Percentiles rank a stretch among this genome's conserved stretches.
phyloP scores from a whole-genome alignment of 1,284 basidiomycete genomes.

The Waitea zeae region DNA sequence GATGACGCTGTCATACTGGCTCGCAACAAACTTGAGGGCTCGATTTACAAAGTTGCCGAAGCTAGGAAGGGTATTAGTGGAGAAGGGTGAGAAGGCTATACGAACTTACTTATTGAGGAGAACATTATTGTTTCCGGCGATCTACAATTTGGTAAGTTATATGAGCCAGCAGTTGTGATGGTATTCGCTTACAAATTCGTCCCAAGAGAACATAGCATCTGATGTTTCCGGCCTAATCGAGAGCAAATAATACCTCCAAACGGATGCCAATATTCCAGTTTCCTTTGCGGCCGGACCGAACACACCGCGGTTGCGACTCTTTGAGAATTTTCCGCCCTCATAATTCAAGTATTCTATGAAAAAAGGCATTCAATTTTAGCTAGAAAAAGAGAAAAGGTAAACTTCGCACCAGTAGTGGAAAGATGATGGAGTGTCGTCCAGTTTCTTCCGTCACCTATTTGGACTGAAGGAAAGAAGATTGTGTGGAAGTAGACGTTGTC shows the following conservation, averaged over 20 bases:
- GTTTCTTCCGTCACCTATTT: slow-evolving; percentile 76
- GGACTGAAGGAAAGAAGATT: slow-evolving; percentile 85
- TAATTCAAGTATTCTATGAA: slow-evolving; percentile 88
- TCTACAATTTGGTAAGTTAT: slow-evolving; percentile 21
- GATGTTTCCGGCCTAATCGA: slow-evolving; percentile 88
- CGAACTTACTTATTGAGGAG: slow-evolving; percentile 77
- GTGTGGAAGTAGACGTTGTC: slow-evolving; percentile 99
- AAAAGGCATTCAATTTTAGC: background rate
- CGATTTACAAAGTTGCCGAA: slow-evolving; percentile 99
- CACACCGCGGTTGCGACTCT: slow-evolving; percentile 92
- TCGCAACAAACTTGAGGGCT: slow-evolving; percentile 79
- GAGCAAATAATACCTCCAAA: slow-evolving; percentile 96
- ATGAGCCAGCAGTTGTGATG: slow-evolving; percentile 1
- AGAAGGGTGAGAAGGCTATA: background rate
- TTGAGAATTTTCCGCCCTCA: slow-evolving; percentile 98
- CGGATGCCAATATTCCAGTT: slow-evolving; percentile 82
- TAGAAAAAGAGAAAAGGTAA: background rate
- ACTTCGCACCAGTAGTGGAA: slow-evolving; percentile 71
- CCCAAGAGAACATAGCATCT: slow-evolving; percentile 96
- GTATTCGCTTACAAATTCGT: slow-evolving; percentile 59
- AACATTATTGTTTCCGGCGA: slow-evolving; percentile 88
- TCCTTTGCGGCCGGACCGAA: slow-evolving; percentile 93
- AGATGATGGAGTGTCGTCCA: slow-evolving; percentile 96
- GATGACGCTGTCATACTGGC: slow-evolving; percentile 70
- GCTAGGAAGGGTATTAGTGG: slow-evolving; percentile 20